A percentile compares a stretch with the other conserved stretches of the same genome.
Conservation (phyloP, 371 early-diverging fungal genomes). For the Saksenaea oblongispora region DNA sequence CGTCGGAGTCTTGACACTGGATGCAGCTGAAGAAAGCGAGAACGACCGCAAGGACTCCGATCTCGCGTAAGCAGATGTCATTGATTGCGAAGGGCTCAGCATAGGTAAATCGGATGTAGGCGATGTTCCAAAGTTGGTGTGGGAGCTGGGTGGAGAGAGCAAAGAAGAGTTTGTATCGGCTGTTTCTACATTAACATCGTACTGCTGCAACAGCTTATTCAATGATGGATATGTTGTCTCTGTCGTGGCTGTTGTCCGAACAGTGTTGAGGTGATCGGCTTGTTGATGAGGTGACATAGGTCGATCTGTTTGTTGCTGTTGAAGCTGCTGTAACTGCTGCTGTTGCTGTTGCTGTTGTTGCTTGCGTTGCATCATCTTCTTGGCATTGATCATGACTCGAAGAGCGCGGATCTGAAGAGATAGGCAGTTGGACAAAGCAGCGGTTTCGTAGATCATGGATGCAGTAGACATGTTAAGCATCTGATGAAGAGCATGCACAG, state of each 20-base stretch:
- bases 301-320: slow-evolving; percentile 1
- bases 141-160: neutral
- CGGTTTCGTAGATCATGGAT: slow-evolving; percentile 58
- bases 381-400: slow-evolving; percentile 47
- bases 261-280: neutral
- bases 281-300: neutral
- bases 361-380: slow-evolving; percentile 37
- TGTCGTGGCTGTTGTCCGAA: neutral
- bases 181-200: slow-evolving; percentile 8
- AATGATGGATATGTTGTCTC: slow-evolving; percentile 12
- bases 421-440: slow-evolving; percentile 47
- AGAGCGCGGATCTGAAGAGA: slow-evolving; percentile 58
- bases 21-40: neutral
- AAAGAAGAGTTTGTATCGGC: neutral
- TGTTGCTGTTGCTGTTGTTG: slow-evolving; percentile 5
- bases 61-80: neutral
- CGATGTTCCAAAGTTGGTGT: neutral
- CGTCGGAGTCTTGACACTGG: slow-evolving; percentile 2
- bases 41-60: neutral
- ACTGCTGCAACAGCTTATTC: slow-evolving; percentile 12
- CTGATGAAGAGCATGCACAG: slow-evolving; percentile 55
- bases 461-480: slow-evolving; percentile 62
- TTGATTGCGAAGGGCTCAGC: neutral
- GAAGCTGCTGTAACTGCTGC: slow-evolving; percentile 10
- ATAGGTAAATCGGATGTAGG: neutral